Base-by-base conservation (phyloP, 306 rosid species). In the Begonia peltatifolia region DNA sequence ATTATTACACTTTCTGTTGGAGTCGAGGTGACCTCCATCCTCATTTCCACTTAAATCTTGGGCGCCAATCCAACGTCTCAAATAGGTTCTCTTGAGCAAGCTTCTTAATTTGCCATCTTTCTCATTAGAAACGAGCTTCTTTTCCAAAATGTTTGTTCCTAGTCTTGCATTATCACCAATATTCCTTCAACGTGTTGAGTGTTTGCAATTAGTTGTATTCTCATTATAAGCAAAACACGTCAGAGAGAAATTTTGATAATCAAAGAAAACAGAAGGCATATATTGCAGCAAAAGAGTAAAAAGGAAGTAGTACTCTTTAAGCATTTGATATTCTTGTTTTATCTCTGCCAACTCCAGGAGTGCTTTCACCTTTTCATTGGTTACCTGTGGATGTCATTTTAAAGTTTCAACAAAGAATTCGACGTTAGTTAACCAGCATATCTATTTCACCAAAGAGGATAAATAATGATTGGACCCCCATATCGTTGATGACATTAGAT, bases 341-440 rank as follows among this genome's bases (percentile, higher is more conserved):
- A 86, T 48, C 47, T 79, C 88, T 35, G 99, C 99, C 71, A 86
- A 60, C 59, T 83, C 99, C 86, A 90, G 59, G 25, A 90, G 82
- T 61, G 88, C 94, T 79, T 69, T 79, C 57, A 92, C 99, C 70
- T 92, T 92, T 75, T 92, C 99, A 69, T 86, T 84, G 23, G 95
- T 83, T 68, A 86, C 99, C 99, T 90, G 84, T 54, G 68, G 13
- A 30, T 30, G 38, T 30, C 38, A 30, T 30, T 30, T 5, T 30
- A 30, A 30, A 30, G 8, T 30, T 30, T 30, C 2, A 7, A 5
- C 38, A 30, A 30, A 30, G 38, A 30, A 30, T 30, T 30, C 7
- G 9, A 30, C 2, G 3, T 30, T 30, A 30, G 38, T 30, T 5
- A 30, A 7, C 38, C 8, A 4, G 38, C 3, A 5, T 30, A 30